A percentile compares a stretch with the other conserved stretches of the same genome.
These are phyloP conservation scores for Backusella tarrabulga DNA, from an alignment of 192 early-diverging fungal genomes.

Conservation along the genomic window DNA sequence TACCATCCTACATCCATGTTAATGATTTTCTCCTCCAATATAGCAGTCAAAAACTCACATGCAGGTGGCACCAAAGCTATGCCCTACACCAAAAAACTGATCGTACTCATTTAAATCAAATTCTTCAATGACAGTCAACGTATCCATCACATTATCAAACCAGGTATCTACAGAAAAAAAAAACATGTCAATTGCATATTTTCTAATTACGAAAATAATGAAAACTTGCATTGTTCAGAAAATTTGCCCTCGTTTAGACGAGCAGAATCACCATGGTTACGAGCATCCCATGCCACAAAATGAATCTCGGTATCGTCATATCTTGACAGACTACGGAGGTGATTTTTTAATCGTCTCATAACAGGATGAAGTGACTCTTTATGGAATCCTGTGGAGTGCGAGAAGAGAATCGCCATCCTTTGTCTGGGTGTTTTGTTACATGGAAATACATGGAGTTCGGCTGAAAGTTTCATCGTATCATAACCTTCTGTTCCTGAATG, in stretches of 20 bases:
- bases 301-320: slow-evolving; percentile 24
- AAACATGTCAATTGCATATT: neutral
- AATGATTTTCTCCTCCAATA: too few relatives aligned
- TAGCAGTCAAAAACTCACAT: slow-evolving; percentile 7
- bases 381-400: slow-evolving; percentile 60
- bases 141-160: slow-evolving; percentile 50
- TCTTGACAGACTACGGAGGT: neutral
- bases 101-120: slow-evolving; percentile 26
- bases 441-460: slow-evolving; percentile 22
- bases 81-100: slow-evolving; percentile 53
- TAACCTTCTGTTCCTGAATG: slow-evolving; percentile 4
- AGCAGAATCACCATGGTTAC: slow-evolving; percentile 61
- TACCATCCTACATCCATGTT: slow-evolving; percentile 7
- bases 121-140: slow-evolving; percentile 43
- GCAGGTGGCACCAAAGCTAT: slow-evolving; percentile 47
- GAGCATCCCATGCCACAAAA: slow-evolving; percentile 51
- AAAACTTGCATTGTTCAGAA: neutral
- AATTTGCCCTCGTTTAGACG: slow-evolving; percentile 38
- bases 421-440: neutral
- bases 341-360: slow-evolving; percentile 33
- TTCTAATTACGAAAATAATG: neutral
- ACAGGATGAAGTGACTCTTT: slow-evolving; percentile 60
- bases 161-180: slow-evolving; percentile 41
- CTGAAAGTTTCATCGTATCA: slow-evolving; percentile 12
- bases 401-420: slow-evolving; percentile 41